Evolutionary conservation across 352 stramenopile genomes (phyloP), one percentile per base, ranked within the genome.

Genomic region (Phytophthora citrophthora): DNA sequence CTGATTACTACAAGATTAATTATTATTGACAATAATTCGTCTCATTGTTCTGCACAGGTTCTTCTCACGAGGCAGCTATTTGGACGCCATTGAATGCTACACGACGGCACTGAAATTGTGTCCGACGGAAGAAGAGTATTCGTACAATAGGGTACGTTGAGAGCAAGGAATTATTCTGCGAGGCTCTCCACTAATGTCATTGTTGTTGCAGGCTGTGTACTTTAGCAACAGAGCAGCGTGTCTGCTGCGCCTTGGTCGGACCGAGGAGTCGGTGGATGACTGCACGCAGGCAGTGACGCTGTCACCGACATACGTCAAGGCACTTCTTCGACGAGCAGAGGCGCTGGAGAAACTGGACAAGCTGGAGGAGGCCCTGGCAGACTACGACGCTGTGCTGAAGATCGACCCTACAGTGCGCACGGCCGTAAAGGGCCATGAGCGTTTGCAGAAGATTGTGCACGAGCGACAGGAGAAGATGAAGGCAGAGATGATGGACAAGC

Each of bases 401-500:
- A 90, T 99, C 54, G 96, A 99, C 50, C 86, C 95, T 43, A 89
- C 65, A 20, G 82, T 95, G 34, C 76, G 64, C 26, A 61, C 77
- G 20, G 86, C 77, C 0, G 67, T 87, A 2, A 69, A 74, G 12
- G 74, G 74, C 29, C 88, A 97, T 32, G 71, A 68, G 24, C 81
- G 95, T 43, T 64, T 99, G 24, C 74, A 97, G 78, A 92, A 90
- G 60, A 64, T 96, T 7, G 90, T 98, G 55, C 92, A 98, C 31
- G 94, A 98, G 66, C 84, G 94, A 40, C 86, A 98, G 61, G 97
- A 99, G 72, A 98, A 99, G 77, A 90, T 99, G 73, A 99, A 99
- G 80, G 92, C 94, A 24, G 96, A 98, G 77, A 99, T 98, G 73
- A 74, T 99, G 61, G 96, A 94, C 53, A 96, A 94, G 75, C 89